Conservation (phyloP, 192 early-diverging fungal genomes). For the Podila minutissima region DNA sequence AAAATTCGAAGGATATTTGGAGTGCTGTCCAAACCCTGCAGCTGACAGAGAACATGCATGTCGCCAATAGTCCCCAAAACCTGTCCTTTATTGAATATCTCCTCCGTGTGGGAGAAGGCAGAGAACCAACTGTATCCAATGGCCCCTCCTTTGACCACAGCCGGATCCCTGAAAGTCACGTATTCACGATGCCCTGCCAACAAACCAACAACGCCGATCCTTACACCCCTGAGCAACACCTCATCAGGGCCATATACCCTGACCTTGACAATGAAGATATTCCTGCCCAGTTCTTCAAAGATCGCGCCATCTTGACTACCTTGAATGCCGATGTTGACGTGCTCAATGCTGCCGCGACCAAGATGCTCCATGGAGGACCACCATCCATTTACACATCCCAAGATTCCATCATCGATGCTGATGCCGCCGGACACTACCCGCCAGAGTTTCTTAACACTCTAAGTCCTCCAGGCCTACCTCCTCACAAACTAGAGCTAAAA, state of each 20-base stretch:
- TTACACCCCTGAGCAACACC: not conserved
- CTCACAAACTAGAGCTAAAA: too few species aligned
- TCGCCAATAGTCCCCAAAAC: not conserved
- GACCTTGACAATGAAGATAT: slow-evolving; percentile 2
- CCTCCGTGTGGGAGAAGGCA: slow-evolving; percentile 14
- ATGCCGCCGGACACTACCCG: too few species aligned
- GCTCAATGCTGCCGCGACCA: too few species aligned
- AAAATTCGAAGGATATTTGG: too few species aligned
- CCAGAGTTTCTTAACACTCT: too few species aligned
- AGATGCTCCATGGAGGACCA: too few species aligned
- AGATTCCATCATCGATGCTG: too few species aligned
- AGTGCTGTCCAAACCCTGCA: not conserved
- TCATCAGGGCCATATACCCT: slow-evolving; percentile 14
- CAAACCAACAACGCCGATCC: not conserved
- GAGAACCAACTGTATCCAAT: not conserved
- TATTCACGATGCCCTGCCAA: not conserved
- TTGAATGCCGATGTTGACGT: slow-evolving; percentile 2
- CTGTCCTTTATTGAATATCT: slow-evolving; percentile 14
- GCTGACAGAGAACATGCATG: slow-evolving; percentile 34
- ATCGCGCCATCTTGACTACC: slow-evolving; percentile 6
- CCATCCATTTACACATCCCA: too few species aligned
- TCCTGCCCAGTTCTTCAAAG: not conserved
- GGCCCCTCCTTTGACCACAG: slow-evolving; percentile 3
- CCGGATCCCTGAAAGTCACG: too few species aligned
- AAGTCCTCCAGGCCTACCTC: too few species aligned